phyloP scores from a whole-genome alignment of 1,284 basidiomycete genomes.

The Crucibulum parvulum region DNA sequence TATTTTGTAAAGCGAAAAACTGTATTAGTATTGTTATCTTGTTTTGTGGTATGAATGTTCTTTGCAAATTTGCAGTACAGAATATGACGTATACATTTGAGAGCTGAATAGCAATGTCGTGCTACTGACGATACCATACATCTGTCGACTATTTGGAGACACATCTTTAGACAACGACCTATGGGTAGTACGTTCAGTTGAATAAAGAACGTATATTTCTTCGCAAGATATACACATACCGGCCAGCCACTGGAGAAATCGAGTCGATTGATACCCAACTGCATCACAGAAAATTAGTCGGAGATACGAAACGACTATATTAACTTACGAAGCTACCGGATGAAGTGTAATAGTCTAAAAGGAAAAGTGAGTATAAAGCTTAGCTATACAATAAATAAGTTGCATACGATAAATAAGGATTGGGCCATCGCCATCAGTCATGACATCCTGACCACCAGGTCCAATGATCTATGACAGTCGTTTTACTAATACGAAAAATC shows the following conservation, averaged over 20 bases:
- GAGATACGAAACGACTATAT: not conserved
- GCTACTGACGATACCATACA: not conserved
- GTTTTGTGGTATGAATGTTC: not conserved
- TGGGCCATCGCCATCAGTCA: constrained; percentile 37
- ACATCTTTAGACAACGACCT: not conserved
- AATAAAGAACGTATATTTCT: no score
- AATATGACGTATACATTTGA: no score
- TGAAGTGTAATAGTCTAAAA: constrained; percentile 57
- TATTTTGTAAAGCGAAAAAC: not conserved
- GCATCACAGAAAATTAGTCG: not conserved
- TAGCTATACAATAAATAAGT: not conserved
- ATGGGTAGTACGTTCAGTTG: not conserved
- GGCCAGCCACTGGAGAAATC: constrained; percentile 49
- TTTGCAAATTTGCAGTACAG: no score
- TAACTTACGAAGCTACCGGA: constrained; percentile 44
- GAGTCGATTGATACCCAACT: constrained; percentile 58
- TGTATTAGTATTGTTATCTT: not conserved
- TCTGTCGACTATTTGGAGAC: not conserved
- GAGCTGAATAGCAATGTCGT: no score
- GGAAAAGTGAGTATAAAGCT: not conserved
- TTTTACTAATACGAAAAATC: not conserved
- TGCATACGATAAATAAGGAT: constrained; percentile 40
- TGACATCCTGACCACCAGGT: constrained; percentile 43
- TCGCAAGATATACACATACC: constrained; percentile 19
- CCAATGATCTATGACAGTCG: constrained; percentile 45